Percentiles rank a stretch among this genome's conserved stretches.
phyloP scores from a whole-genome alignment of 768 basidiomycete genomes.

The Hypholoma sublateritium region DNA sequence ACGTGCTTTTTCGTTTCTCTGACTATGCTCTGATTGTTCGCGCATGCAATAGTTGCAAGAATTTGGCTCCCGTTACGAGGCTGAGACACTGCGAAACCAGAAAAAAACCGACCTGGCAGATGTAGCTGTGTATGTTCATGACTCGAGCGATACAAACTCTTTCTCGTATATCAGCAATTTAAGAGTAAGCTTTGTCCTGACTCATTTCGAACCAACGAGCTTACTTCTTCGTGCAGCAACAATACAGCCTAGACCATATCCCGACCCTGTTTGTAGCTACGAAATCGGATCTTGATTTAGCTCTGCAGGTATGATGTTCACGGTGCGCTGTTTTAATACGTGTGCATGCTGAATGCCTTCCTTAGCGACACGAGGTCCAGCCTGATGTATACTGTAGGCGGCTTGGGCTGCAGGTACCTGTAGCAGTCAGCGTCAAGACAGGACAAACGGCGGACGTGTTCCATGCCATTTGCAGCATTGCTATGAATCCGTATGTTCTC shows the following conservation, averaged over 20 bases:
- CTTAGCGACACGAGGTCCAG: conserved; percentile 93
- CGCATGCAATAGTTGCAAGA: conserved; percentile 77
- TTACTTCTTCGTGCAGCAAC: conserved; percentile 66
- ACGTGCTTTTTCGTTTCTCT: not conserved
- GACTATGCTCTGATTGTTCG: not conserved
- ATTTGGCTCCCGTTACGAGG: conserved; percentile 94
- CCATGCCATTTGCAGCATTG: conserved; percentile 80
- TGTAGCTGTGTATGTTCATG: conserved; percentile 93
- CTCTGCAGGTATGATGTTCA: conserved; percentile 71
- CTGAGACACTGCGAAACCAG: conserved; percentile 82
- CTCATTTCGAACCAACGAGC: conserved; percentile 9
- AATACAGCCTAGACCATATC: conserved; percentile 93
- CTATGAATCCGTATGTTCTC: conserved; percentile 78
- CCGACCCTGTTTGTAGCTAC: conserved; percentile 98
- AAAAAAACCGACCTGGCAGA: conserved; percentile 94
- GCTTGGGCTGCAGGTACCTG: conserved; percentile 87
- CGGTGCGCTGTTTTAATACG: not conserved
- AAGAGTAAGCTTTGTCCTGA: conserved; percentile 51
- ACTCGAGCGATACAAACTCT: conserved; percentile 98
- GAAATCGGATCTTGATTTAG: conserved; percentile 96
- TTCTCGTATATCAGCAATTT: conserved; percentile 98
- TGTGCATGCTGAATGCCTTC: conserved; percentile 5
- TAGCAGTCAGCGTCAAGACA: conserved; percentile 88
- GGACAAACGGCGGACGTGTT: conserved; percentile 86
- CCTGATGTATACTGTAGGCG: conserved; percentile 96